These are phyloP conservation scores for Darksidea phi DNA, from an alignment of 495 filamentous ascomycete genomes.

Conservation along the genomic window DNA sequence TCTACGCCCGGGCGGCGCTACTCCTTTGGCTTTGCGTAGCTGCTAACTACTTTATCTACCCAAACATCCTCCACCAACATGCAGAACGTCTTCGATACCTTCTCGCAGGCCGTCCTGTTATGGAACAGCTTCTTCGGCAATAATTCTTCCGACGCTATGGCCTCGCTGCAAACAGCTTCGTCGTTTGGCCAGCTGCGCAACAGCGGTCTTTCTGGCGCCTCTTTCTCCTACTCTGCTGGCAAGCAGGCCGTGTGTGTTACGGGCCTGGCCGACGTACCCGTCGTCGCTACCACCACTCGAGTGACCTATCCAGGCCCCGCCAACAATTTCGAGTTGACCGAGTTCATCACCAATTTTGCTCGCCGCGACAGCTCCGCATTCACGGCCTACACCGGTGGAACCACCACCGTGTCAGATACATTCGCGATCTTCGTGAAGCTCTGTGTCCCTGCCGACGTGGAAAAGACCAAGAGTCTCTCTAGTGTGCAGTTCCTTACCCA, in stretches of 20 bases:
- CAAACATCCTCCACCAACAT: too few species aligned
- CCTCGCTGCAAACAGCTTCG: neutral
- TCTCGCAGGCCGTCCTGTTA: neutral
- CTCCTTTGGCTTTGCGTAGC: too few species aligned
- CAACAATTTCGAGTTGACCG: constrained; percentile 5
- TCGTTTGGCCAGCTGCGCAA: neutral
- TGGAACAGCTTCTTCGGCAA: neutral
- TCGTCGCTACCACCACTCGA: neutral
- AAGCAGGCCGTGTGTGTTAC: constrained; percentile 6
- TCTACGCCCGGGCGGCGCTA: too few species aligned
- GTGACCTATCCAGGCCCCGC: neutral
- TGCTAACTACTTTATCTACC: too few species aligned
- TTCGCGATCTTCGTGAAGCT: constrained; percentile 37
- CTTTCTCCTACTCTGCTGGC: neutral
- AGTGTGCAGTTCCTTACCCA: constrained; percentile 42
- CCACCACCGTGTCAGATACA: constrained; percentile 10
- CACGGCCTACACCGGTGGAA: neutral
- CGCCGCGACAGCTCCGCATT: neutral
- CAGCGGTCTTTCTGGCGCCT: neutral
- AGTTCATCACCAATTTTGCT: neutral
- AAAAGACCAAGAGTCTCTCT: neutral
- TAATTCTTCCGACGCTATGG: neutral
- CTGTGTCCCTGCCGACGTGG: constrained; percentile 31
- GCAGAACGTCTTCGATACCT: too few species aligned
- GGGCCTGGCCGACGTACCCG: neutral